Conservation (phyloP, 139 green algal genomes). For the Chlorella sp. region DNA sequence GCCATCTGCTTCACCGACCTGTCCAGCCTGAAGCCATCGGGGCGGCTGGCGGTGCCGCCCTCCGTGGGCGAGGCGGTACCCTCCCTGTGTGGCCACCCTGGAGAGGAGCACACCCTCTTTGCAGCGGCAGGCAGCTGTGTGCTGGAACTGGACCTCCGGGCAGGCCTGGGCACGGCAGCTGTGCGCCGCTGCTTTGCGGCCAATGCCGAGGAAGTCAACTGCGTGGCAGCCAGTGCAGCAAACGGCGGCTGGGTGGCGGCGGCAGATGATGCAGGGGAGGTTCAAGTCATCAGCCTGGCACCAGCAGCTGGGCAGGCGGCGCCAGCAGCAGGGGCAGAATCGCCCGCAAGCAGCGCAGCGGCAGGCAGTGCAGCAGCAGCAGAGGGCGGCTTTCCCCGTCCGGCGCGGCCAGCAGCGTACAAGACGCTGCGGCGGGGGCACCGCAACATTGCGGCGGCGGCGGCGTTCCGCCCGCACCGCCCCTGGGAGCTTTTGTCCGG, state of each 20-base stretch:
- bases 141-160: slow-evolving; percentile 38
- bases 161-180: slow-evolving; percentile 5
- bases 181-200: slow-evolving; percentile 33
- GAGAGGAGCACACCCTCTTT: slow-evolving; percentile 17
- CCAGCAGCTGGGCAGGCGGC: background rate
- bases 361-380: background rate
- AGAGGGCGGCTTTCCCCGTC: background rate
- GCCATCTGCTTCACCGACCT: slow-evolving; percentile 42
- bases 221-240: slow-evolving; percentile 31
- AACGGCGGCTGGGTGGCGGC: slow-evolving; percentile 57
- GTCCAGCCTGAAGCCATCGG: background rate
- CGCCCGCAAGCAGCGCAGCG: background rate
- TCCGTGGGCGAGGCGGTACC: slow-evolving; percentile 26
- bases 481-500: slow-evolving; percentile 72
- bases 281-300: slow-evolving; percentile 57
- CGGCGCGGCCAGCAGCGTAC: slow-evolving; percentile 15
- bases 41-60: background rate
- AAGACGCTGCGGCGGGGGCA: slow-evolving; percentile 65
- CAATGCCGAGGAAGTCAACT: slow-evolving; percentile 63
- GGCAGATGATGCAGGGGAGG: slow-evolving; percentile 64
- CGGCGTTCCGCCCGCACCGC: slow-evolving; percentile 62
- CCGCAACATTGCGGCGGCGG: slow-evolving; percentile 62
- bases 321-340: background rate
- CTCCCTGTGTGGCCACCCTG: slow-evolving; percentile 7
- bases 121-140: slow-evolving; percentile 6